Evolutionary conservation across 257 asterid species (phyloP), one percentile per base, ranked within the genome.

Genomic region (Galeopsis tetrahit): DNA sequence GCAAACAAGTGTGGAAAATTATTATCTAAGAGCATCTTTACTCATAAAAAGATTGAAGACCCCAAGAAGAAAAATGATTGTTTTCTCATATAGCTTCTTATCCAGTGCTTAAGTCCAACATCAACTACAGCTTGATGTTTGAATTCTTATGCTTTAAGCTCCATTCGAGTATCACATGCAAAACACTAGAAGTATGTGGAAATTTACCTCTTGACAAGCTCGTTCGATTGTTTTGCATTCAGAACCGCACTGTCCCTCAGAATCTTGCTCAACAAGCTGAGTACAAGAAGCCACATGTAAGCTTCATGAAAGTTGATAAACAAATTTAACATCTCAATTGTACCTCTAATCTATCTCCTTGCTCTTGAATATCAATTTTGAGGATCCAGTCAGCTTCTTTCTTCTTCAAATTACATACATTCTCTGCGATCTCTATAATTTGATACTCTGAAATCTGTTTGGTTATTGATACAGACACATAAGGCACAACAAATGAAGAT

Each of bases 331-430:
- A 67, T 36, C 62, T 15, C 63, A 63, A 48, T 1, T 40, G n/a
- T 5, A 68, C 57, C 95, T 92, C 85, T 71, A 95, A 81, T 68
- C 72, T 84, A 78, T 90, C 90, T 66, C 89, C 96, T 85, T 90
- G 75, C 84, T 95, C 98, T 34, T 87, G 94, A 71, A 95, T 90
- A 74, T 92, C 99, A 77, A 92, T 88, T 81, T 92, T 95, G 57
- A 95, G 98, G 63, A 95, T 92, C 98, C 99, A 95, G 81, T 92
- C 99, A 79, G 98, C 97, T 84, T 95, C 99, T 43, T 75, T 77
- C 76, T 92, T 95, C 96, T 95, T 95, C 87, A 90, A 71, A 85
- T 95, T 92, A 80, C 99, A 95, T 6, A 90, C 86, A 84, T 95
- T 92, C 91, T 92, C 98, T 8, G 98, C 85, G 36, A 95, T 90